phyloP scores from a whole-genome alignment of 202 grass and related monocot genomes.

The Zoysia matrella region DNA sequence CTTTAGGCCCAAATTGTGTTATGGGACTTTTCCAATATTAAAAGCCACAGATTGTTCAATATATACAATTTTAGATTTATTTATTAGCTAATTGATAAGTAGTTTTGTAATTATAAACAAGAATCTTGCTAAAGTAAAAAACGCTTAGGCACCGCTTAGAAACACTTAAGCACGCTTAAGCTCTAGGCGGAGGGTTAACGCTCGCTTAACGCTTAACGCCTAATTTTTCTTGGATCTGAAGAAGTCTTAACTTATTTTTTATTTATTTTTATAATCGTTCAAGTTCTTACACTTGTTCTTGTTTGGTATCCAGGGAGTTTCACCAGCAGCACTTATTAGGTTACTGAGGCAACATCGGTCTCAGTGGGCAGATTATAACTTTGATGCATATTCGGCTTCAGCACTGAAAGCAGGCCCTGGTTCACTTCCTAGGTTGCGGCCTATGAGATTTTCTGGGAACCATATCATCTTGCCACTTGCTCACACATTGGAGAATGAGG shows the following conservation, averaged over 20 bases:
- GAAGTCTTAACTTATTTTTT: not conserved
- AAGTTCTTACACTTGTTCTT: constrained; percentile 26
- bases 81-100: too few species aligned
- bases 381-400: constrained; percentile 91
- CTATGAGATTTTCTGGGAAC: constrained; percentile 84
- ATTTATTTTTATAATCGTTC: not conserved
- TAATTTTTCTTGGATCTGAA: not conserved
- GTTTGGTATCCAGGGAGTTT: constrained; percentile 73
- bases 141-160: too few species aligned
- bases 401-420: constrained; percentile 66
- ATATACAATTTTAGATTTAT: too few species aligned
- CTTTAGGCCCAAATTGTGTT: too few species aligned
- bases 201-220: too few species aligned
- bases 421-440: constrained; percentile 74
- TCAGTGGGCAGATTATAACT: constrained; percentile 98
- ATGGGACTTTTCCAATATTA: too few species aligned
- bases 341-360: constrained; percentile 96
- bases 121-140: too few species aligned
- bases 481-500: constrained; percentile 97
- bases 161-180: too few species aligned
- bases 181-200: too few species aligned
- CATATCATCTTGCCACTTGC: constrained; percentile 94
- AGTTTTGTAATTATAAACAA: too few species aligned
- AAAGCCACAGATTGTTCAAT: too few species aligned
- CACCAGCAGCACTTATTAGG: constrained; percentile 81